Percentiles rank a stretch among this genome's conserved stretches.
Evolutionary conservation across 257 asterid genomes (phyloP).

Genomic region (Rauvolfia tetraphylla): DNA sequence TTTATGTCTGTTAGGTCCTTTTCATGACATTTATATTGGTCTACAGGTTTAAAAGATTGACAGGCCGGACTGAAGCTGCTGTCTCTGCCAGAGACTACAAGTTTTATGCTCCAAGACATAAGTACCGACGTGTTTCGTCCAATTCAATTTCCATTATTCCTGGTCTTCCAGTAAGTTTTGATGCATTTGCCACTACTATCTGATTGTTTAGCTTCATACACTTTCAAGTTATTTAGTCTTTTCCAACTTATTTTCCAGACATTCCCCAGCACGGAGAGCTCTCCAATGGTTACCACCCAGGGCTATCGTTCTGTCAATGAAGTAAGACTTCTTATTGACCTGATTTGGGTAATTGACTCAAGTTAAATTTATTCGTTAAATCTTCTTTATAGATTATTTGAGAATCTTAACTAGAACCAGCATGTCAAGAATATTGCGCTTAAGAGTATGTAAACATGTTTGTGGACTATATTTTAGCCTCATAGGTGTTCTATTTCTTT

Average conservation of each 20-base stretch:
- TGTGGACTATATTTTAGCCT: not conserved
- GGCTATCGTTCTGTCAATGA: conserved; percentile 56
- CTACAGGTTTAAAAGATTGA: conserved; percentile 80
- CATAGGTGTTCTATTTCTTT: not conserved
- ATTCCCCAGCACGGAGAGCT: conserved; percentile 55
- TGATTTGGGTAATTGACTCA: not conserved
- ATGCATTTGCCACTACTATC: conserved; percentile 14
- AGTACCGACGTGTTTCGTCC: conserved; percentile 71
- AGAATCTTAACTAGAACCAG: not conserved
- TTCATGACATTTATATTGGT: not conserved
- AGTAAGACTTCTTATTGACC: conserved; percentile 38
- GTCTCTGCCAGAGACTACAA: conserved; percentile 86
- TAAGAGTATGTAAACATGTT: not conserved
- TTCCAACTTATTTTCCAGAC: conserved; percentile 38
- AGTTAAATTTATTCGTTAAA: not conserved
- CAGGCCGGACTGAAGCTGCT: conserved; percentile 83
- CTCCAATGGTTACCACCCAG: conserved; percentile 54
- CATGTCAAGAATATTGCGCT: not conserved
- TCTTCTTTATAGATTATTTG: not conserved
- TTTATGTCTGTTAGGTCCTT: not conserved
- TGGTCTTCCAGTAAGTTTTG: conserved; percentile 65
- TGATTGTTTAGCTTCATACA: conserved; percentile 18
- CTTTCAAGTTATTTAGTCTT: conserved; percentile 15
- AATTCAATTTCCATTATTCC: conserved; percentile 66
- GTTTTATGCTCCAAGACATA: conserved; percentile 96